Base-by-base conservation (phyloP, 371 early-diverging fungal species). In the Haplosporangium sp. region DNA sequence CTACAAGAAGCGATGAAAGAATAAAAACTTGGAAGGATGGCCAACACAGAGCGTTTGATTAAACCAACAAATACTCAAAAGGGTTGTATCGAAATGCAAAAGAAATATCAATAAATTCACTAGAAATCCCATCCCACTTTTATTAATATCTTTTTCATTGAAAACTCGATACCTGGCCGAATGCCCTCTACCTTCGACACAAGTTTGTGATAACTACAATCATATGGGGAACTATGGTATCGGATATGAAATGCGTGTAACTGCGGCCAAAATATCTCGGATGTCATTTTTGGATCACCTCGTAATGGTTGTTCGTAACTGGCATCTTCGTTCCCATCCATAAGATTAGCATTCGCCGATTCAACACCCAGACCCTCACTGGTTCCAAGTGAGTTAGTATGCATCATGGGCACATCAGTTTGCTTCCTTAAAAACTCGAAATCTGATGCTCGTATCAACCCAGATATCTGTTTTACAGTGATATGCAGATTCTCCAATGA, bases 341-440 rank as follows among this genome's bases (percentile, higher is more conserved):
- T 27, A 27, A 27, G 27, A 27, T 27, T 27, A 27, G 1, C 1
- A 27, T 27, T 27, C 27, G 27, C 27, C 27, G 27, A 27, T 27
- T 27, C 27, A 27, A 27, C 27, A 27, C 27, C 27, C 27, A 27
- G 27, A 27, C 27, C 27, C 27, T 27, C 27, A 27, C 27, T 20
- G 11, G 56, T 56, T 34, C 34, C 56, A 34, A 10, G 56, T 15
- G 55, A 37, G 35, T 42, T 61, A 19, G 44, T 42, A 2, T 34
- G 45, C 17, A 69, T n/a, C 9, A 69, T 52, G 2, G 52, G 19
- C 53, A 47, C 61, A 19, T 27, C 5, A 34, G 53, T 53, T 52
- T 39, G 45, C 7, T 50, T 42, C 4, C 67, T 38, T 19, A 77
- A 40, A 37, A 72, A 77, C 59, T 72, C 73, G 62, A 77, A 73